Evolutionary conservation across 2,329 filamentous ascomycete species (phyloP).

Genomic region (Sarocladiaceae sp.): DNA sequence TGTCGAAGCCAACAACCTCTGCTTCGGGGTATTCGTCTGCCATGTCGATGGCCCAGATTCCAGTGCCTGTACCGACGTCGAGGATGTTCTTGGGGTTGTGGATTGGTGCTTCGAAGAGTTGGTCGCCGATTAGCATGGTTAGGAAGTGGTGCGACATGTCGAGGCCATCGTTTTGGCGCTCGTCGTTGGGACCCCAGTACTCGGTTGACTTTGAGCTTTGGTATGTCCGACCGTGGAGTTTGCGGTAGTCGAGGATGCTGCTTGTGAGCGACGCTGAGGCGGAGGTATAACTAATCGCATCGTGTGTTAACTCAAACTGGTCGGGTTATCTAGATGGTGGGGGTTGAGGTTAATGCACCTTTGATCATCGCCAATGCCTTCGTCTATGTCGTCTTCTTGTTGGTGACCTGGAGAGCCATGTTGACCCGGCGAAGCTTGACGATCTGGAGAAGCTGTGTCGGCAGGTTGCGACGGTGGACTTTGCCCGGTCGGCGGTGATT

Average conservation of each 20-base stretch:
- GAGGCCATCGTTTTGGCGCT: conserved; percentile 20
- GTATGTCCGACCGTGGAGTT: conserved; percentile 24
- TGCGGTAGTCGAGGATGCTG: conserved; percentile 24
- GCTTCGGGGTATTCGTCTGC: conserved; percentile 25
- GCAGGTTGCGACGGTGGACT: neutral
- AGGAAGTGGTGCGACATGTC: conserved; percentile 21
- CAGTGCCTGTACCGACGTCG: conserved; percentile 53
- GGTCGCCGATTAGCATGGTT: conserved; percentile 15
- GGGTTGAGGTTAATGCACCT: neutral
- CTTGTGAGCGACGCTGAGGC: conserved; percentile 22
- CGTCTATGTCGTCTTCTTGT: neutral
- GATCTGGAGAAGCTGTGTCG: neutral
- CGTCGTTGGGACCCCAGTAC: conserved; percentile 23
- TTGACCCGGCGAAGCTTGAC: too few species aligned
- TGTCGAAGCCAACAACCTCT: conserved; percentile 28
- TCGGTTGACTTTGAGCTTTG: conserved; percentile 19
- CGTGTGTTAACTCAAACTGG: neutral
- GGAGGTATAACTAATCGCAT: neutral
- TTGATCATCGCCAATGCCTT: neutral
- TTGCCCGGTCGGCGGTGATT: neutral
- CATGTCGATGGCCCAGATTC: conserved; percentile 25
- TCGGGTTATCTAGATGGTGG: neutral
- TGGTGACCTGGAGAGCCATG: too few species aligned
- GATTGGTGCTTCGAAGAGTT: conserved; percentile 21
- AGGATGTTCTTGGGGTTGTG: conserved; percentile 24